phyloP scores from a whole-genome alignment of 768 basidiomycete species.

The Termitomyces sp. region DNA sequence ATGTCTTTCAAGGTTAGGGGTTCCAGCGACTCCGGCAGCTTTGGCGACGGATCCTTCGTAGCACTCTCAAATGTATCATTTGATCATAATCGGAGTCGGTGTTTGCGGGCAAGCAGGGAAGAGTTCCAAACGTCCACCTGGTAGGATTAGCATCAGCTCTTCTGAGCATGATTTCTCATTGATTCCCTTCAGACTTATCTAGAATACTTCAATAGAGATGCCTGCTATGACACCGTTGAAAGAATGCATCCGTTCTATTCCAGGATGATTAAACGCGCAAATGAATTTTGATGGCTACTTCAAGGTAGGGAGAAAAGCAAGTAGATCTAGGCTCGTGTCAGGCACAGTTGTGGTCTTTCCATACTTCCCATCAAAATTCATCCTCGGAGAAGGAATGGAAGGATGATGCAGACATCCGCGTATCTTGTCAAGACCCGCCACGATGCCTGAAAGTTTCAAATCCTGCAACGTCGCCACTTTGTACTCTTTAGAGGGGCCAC shows the following conservation, averaged over 20 bases:
- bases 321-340: background rate
- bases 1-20: slow-evolving; percentile 25
- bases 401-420: slow-evolving; percentile 18
- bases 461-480: background rate
- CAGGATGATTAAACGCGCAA: background rate
- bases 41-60: background rate
- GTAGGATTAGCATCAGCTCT: background rate
- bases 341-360: background rate
- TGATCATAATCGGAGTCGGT: background rate
- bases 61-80: background rate
- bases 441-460: background rate
- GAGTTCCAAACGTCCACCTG: background rate
- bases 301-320: background rate
- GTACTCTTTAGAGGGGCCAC: background rate
- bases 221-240: background rate
- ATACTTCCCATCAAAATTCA: background rate
- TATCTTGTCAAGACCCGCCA: slow-evolving; percentile 13
- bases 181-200: background rate
- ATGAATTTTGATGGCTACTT: background rate
- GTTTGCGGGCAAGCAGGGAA: slow-evolving; percentile 10
- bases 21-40: slow-evolving; percentile 6
- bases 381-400: slow-evolving; percentile 9
- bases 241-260: background rate
- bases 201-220: background rate
- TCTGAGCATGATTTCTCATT: background rate